These are phyloP conservation scores for Suillus brevipes DNA, from an alignment of 768 basidiomycete genomes.

Conservation along the genomic window DNA sequence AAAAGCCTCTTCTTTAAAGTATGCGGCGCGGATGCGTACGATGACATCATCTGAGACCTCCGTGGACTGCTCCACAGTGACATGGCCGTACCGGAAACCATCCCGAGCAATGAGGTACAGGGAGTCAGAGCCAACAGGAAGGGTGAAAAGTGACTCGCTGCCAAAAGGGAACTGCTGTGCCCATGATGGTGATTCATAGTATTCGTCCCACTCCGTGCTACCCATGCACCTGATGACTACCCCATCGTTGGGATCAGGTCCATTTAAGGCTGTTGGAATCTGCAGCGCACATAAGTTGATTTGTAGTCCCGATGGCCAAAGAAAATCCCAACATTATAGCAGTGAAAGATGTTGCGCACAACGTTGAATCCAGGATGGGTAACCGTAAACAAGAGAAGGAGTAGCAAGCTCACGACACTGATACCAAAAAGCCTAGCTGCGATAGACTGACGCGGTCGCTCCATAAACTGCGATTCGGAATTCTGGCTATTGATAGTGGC, in stretches of 20 bases:
- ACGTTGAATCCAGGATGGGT: slow-evolving; percentile 2
- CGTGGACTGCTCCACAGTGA: slow-evolving; percentile 21
- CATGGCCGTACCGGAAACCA: slow-evolving; percentile 21
- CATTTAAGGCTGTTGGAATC: slow-evolving; percentile 6
- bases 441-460: slow-evolving; percentile 7
- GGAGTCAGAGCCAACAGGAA: slow-evolving; percentile 30
- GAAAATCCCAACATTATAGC: slow-evolving; percentile 4
- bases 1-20: slow-evolving; percentile 22
- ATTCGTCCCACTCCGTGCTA: slow-evolving; percentile 16
- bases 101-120: slow-evolving; percentile 39
- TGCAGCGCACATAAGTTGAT: slow-evolving; percentile 11
- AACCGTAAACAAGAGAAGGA: not conserved
- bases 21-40: slow-evolving; percentile 34
- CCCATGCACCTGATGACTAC: slow-evolving; percentile 15
- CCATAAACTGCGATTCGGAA: not conserved
- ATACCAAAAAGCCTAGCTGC: slow-evolving; percentile 14
- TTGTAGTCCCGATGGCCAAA: no score
- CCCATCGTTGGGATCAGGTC: slow-evolving; percentile 17
- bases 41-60: slow-evolving; percentile 15
- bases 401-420: slow-evolving; percentile 17
- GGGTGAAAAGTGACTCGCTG: slow-evolving; percentile 27
- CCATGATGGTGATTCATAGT: slow-evolving; percentile 19
- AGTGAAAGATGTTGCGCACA: not conserved
- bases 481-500: not conserved
- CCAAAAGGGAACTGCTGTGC: slow-evolving; percentile 14